phyloP scores from a whole-genome alignment of 805 yeast species.

The Pichia deserticola region DNA sequence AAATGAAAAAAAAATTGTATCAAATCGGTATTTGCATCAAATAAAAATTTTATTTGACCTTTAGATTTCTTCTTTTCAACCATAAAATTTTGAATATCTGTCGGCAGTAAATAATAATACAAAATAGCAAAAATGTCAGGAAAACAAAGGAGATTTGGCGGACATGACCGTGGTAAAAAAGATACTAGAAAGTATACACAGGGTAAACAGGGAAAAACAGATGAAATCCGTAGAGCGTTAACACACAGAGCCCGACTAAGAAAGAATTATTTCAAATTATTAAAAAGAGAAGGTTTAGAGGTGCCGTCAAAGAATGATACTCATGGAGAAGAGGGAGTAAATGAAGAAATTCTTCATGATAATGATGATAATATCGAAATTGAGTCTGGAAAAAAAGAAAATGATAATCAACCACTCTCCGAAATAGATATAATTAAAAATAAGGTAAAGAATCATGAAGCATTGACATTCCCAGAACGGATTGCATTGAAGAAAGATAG shows the following conservation, averaged over 20 bases:
- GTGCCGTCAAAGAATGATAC: conserved; percentile 33
- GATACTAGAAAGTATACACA: conserved; percentile 14
- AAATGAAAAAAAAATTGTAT: too few species aligned
- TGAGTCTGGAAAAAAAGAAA: conserved; percentile 10
- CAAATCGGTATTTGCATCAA: too few species aligned
- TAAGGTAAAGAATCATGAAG: conserved; percentile 17
- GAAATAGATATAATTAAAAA: conserved; percentile 27
- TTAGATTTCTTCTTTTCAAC: too few species aligned
- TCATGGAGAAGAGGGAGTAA: conserved; percentile 16
- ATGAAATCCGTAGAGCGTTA: conserved; percentile 72
- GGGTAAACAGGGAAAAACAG: conserved; percentile 28
- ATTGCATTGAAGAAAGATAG: conserved; percentile 40
- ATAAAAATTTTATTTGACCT: too few species aligned
- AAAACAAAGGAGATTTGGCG: neutral
- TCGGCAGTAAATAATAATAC: too few species aligned
- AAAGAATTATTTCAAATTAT: conserved; percentile 70
- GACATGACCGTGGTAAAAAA: conserved; percentile 1
- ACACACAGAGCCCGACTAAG: conserved; percentile 75
- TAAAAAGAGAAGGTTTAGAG: conserved; percentile 61
- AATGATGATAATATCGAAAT: conserved; percentile 8
- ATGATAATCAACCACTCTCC: conserved; percentile 7
- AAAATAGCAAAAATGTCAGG: neutral
- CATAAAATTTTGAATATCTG: too few species aligned
- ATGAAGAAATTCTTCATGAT: conserved; percentile 13
- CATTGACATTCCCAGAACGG: conserved; percentile 36